These are phyloP conservation scores for Monilinia vaccinii-corymbosi DNA, from an alignment of 2,329 filamentous ascomycete species.

Conservation along the genomic window DNA sequence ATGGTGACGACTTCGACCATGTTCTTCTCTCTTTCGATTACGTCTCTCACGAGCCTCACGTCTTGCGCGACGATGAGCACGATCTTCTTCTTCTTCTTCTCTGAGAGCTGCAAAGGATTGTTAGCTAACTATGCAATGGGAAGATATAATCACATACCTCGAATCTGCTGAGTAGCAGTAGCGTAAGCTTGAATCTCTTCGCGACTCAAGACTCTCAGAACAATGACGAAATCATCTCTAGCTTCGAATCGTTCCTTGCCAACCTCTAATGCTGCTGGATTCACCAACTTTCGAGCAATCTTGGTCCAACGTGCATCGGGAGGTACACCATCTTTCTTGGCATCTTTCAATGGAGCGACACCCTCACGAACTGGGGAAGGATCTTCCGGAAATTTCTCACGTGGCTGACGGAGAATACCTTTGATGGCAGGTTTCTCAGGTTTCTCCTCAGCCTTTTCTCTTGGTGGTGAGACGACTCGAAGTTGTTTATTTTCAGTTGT, in stretches of 20 bases:
- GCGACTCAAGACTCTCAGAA: constrained; percentile 75
- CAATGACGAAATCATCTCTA: constrained; percentile 87
- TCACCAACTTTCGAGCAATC: constrained; percentile 80
- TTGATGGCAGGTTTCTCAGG: constrained; percentile 45
- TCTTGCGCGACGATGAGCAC: constrained; percentile 24
- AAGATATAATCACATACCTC: constrained; percentile 46
- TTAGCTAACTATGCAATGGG: background rate
- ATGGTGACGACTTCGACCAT: constrained; percentile 13
- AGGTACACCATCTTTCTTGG: constrained; percentile 66
- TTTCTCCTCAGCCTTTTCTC: constrained; percentile 53
- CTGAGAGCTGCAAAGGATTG: constrained; percentile 17
- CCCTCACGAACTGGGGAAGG: constrained; percentile 76
- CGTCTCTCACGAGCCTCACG: constrained; percentile 28
- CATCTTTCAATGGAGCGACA: constrained; percentile 87
- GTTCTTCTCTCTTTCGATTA: constrained; percentile 20
- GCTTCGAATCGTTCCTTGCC: constrained; percentile 91
- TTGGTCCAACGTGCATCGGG: constrained; percentile 85
- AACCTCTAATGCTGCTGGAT: constrained; percentile 74
- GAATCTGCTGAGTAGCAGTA: constrained; percentile 67
- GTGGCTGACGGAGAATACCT: constrained; percentile 79
- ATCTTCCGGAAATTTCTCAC: constrained; percentile 77
- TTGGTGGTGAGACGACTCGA: constrained; percentile 66
- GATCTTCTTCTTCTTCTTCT: constrained; percentile 27
- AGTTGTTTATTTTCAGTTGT: constrained; percentile 18
- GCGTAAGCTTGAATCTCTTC: constrained; percentile 88